Base-by-base conservation (phyloP, 768 basidiomycete species). In the Cystofilobasidium bisporidii region DNA sequence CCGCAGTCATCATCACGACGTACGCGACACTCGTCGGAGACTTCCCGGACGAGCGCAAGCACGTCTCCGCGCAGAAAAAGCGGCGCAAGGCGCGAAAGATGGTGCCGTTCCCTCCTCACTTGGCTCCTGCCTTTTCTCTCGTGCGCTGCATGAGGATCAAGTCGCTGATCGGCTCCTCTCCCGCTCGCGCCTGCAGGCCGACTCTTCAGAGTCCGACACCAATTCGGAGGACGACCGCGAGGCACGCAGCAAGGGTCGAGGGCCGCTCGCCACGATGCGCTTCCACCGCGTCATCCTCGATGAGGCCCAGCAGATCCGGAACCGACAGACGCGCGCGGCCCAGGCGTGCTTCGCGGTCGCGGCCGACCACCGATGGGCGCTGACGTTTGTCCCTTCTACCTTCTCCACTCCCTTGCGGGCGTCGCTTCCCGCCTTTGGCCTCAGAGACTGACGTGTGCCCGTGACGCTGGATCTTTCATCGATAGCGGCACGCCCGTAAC, bases 211-310 rank as follows among this genome's bases (percentile, higher is more conserved):
- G 26, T 3, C 18, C 36, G 67, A 68, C 22, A 38, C 14, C 28
- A 55, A 63, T 12, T 56, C 36, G 32, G 55, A 47, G n/a, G 61
- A 63, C 17, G 15, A 45, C 45, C 32, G 4, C 20, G 17, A 41
- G 11, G 24, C 9, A 33, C 58, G 9, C 32, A 17, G 5, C n/a
- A 74, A 84, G 28, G 89, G 88, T 2, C n/a, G n/a, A n/a, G n/a
- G n/a, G n/a, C 76, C 84, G 3, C 76, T 90, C 18, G 82, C 85
- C 1, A 80, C 81, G 38, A 80, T 82, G 61, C 81, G 80, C 33
- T 91, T 86, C 79, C 60, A 55, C 47, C 82, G 88, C 11, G 83
- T 85, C 36, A 79, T 90, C 64, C 81, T 87, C 4, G 89, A 91
- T 71, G 89, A 91, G 74, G 74, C 75, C 11, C 70, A 72, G 61